Conservation (phyloP, 371 early-diverging fungal species). For the Mucor racemosus region DNA sequence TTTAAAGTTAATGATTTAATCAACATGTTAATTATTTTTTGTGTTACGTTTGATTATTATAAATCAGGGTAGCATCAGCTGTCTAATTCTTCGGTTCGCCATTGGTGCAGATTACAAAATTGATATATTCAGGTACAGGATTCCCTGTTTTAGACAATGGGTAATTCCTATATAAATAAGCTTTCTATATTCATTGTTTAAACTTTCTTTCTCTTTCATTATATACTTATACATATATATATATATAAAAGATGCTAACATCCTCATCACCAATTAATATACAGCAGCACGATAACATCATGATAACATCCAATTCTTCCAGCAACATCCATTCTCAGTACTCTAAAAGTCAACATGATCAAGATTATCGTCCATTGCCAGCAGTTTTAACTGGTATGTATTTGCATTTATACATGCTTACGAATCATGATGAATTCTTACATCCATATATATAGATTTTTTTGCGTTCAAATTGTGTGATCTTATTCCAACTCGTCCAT, state of each 20-base stretch:
- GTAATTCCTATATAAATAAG: background rate
- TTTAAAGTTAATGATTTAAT: no score
- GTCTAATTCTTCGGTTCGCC: background rate
- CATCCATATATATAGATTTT: conserved; percentile 18
- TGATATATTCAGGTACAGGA: background rate
- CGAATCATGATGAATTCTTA: no score
- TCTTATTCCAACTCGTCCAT: conserved; percentile 30
- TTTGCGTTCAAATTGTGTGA: conserved; percentile 39
- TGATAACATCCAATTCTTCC: background rate
- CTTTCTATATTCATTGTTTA: background rate
- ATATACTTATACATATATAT: no score
- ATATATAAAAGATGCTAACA: background rate
- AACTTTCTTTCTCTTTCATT: background rate
- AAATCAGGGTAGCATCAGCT: background rate
- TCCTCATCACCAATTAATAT: background rate
- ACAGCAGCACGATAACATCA: background rate
- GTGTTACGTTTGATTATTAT: background rate
- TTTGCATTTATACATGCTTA: background rate
- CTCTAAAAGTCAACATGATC: background rate
- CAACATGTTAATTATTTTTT: background rate
- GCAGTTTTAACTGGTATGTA: conserved; percentile 24
- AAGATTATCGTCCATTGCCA: conserved; percentile 23
- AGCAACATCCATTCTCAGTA: background rate
- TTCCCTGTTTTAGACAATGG: background rate
- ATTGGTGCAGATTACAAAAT: conserved; percentile 9